phyloP scores from a whole-genome alignment of 2,329 filamentous ascomycete genomes.

The Fusarium staphyleae region DNA sequence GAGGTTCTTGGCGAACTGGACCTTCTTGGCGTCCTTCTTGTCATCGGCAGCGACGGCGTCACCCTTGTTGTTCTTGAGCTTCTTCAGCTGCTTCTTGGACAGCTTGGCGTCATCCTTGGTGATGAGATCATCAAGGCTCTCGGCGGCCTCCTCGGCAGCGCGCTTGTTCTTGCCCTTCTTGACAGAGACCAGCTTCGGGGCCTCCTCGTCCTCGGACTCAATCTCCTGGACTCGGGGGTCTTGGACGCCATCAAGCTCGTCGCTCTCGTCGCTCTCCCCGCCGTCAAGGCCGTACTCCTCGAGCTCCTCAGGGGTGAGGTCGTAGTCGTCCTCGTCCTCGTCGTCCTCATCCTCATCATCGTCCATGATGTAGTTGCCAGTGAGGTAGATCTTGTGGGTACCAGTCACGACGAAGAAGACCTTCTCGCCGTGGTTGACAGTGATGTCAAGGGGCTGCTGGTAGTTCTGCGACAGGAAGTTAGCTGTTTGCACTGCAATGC shows the following conservation, averaged over 20 bases:
- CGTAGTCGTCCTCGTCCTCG: constrained; percentile 77
- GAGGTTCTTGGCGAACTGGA: constrained; percentile 98
- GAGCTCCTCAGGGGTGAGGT: constrained; percentile 81
- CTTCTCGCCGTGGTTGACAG: constrained; percentile 84
- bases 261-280: constrained; percentile 75
- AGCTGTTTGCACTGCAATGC: constrained; percentile 23
- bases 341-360: constrained; percentile 69
- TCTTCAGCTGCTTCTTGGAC: constrained; percentile 97
- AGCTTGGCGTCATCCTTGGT: constrained; percentile 80
- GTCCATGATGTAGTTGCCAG: constrained; percentile 92
- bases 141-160: constrained; percentile 73
- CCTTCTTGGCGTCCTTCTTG: constrained; percentile 80
- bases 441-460: constrained; percentile 95
- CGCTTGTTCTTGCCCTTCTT: constrained; percentile 95
- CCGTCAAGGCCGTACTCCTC: constrained; percentile 76
- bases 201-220: constrained; percentile 74
- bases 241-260: constrained; percentile 79
- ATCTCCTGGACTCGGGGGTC: constrained; percentile 86
- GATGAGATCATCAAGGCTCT: constrained; percentile 84
- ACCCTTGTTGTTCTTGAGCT: constrained; percentile 98
- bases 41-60: constrained; percentile 74
- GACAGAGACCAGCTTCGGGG: constrained; percentile 63
- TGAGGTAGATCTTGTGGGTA: constrained; percentile 89
- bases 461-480: constrained; percentile 69
- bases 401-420: constrained; percentile 93